These are phyloP conservation scores for Tarenaya hassleriana DNA, from an alignment of 345 rosid genomes.

Conservation along the genomic window DNA sequence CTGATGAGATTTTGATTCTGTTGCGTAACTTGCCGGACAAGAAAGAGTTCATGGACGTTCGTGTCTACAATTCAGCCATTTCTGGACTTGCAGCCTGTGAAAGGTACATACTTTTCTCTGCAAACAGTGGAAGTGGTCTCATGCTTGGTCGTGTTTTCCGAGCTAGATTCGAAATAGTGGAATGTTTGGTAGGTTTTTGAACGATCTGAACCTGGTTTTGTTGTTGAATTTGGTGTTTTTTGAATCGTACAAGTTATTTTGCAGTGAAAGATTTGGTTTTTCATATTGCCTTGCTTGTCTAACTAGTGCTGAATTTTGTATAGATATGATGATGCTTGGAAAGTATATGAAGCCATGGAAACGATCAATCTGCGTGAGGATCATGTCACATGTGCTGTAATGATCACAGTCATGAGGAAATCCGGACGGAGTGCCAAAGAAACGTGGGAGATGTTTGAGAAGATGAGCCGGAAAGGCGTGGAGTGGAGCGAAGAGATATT, in stretches of 20 bases:
- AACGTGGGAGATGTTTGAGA: conserved; percentile 67
- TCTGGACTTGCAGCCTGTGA: conserved; percentile 56
- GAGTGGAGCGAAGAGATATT: conserved; percentile 64
- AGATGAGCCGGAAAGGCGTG: conserved; percentile 71
- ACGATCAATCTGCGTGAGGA: conserved; percentile 49
- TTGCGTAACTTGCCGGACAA: conserved; percentile 54
- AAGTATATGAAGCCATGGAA: conserved; percentile 64
- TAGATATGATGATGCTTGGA: conserved; percentile 72
- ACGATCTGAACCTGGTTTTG: not conserved
- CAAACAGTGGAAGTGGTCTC: not conserved
- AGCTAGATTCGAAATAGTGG: no score
- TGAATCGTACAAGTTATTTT: not conserved
- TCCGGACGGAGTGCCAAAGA: conserved; percentile 63
- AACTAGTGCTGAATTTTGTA: conserved; percentile 4
- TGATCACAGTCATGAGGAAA: conserved; percentile 72
- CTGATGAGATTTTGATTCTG: conserved; percentile 43
- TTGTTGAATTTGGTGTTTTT: not conserved
- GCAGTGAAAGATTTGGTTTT: not conserved
- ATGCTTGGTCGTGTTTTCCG: no score
- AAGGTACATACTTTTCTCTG: conserved; percentile 34
- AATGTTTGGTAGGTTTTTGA: no score
- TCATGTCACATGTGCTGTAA: conserved; percentile 65
- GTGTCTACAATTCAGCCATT: conserved; percentile 70
- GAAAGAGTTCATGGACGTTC: conserved; percentile 53
- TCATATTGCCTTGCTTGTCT: no score